Evolutionary conservation across 2,329 filamentous ascomycete species (phyloP).

Genomic region (Orbilia javanica): DNA sequence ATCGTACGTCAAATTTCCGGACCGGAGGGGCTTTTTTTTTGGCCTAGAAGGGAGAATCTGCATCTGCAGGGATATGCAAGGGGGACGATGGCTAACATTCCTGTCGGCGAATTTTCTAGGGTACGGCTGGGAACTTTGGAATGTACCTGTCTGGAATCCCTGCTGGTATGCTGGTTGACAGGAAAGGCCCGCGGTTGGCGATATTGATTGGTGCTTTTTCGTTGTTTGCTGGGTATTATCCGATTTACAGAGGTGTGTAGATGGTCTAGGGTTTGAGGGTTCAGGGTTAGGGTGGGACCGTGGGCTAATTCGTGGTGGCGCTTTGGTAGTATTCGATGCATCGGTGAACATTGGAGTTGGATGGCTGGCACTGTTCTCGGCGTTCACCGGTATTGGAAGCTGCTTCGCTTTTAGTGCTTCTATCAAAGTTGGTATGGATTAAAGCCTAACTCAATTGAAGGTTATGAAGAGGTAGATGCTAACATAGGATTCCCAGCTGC

Average conservation of each 20-base stretch:
- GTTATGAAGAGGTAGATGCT: slow-evolving; percentile 11
- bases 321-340: slow-evolving; percentile 33
- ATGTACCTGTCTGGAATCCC: slow-evolving; percentile 95
- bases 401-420: slow-evolving; percentile 91
- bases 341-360: slow-evolving; percentile 48
- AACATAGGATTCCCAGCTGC: slow-evolving; percentile 59
- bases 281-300: slow-evolving; percentile 66
- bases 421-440: slow-evolving; percentile 76
- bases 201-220: slow-evolving; percentile 80
- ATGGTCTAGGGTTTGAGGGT: slow-evolving; percentile 66
- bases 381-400: slow-evolving; percentile 86
- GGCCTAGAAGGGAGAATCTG: slow-evolving; percentile 6
- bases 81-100: slow-evolving; percentile 57
- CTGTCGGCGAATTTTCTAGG: slow-evolving; percentile 63
- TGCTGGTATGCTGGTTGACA: slow-evolving; percentile 87
- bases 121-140: slow-evolving; percentile 82
- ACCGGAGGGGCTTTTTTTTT: background rate
- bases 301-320: background rate
- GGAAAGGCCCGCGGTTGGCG: slow-evolving; percentile 81
- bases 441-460: background rate
- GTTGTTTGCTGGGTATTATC: slow-evolving; percentile 85
- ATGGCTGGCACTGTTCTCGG: slow-evolving; percentile 81
- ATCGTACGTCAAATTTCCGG: slow-evolving; percentile 72
- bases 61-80: too few species aligned
- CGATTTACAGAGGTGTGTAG: slow-evolving; percentile 82